A percentile compares a stretch with the other conserved stretches of the same genome.
These are phyloP conservation scores for Zygosaccharomyces sapae DNA, from an alignment of 1,139 yeast species.

Conservation along the genomic window DNA sequence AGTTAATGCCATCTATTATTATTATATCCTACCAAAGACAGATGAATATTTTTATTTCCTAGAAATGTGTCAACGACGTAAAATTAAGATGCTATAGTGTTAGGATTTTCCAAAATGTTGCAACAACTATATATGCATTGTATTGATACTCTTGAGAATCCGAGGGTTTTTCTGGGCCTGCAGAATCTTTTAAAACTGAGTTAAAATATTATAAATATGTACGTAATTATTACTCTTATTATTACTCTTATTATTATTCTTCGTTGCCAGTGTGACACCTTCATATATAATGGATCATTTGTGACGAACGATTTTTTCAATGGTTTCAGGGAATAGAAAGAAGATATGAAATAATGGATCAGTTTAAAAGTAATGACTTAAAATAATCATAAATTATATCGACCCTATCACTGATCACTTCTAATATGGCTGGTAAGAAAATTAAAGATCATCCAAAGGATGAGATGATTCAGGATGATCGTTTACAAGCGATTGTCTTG, in stretches of 20 bases:
- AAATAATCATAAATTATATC: not conserved
- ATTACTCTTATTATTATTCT: not conserved
- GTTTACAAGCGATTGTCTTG: constrained; percentile 87
- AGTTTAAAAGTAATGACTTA: constrained; percentile 12
- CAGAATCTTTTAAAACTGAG: not conserved
- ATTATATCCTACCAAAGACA: too few relatives aligned
- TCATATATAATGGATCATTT: not conserved
- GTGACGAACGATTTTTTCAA: constrained; percentile 6
- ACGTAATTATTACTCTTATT: too few relatives aligned
- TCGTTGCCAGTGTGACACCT: not conserved
- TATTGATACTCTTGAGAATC: too few relatives aligned
- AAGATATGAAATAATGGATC: constrained; percentile 15
- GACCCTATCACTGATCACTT: not conserved
- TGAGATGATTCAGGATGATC: constrained; percentile 61
- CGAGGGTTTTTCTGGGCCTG: too few relatives aligned
- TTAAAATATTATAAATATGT: not conserved
- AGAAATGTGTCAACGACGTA: not conserved
- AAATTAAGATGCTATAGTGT: not conserved
- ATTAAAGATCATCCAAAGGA: constrained; percentile 36
- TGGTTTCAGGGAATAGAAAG: not conserved
- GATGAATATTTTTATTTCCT: not conserved
- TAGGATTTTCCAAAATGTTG: not conserved
- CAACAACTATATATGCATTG: too few relatives aligned
- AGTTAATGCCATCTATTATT: too few relatives aligned
- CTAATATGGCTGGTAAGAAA: constrained; percentile 25